Base-by-base conservation (phyloP, 2,329 filamentous ascomycete species). In the Botrytis porri region DNA sequence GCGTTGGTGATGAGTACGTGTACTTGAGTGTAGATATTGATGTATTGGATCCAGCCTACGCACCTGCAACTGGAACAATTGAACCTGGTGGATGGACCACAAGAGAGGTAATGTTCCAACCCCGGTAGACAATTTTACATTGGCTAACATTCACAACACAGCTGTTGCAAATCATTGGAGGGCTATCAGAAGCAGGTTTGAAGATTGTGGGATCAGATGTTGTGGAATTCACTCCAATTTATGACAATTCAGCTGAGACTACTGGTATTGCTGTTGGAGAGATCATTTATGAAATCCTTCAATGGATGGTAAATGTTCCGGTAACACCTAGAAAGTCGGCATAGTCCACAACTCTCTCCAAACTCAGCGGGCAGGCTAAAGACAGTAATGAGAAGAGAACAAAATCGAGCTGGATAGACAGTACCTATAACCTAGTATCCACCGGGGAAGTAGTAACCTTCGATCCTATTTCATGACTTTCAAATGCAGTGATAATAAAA, bases 51-150 rank as follows among this genome's bases (percentile, higher is more conserved):
- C 79, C 79, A 25, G 78, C 79, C 10, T 80, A 76, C 72, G 78
- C 79, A 22, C 78, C 79, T 32, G 79, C 78, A 10, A 81, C 80
- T 22, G 80, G 79, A 4, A 80, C 79, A 0, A 79, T 80, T 62
- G 80, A 80, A 51, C 76, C 80, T 12, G 80, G 80, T 25, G 80
- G 80, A 39, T 81, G 79, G 79, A 79, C 79, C 8, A 80, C 79
- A 32, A 77, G 80, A 77, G 80, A 80, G 70, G 77, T 79, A 62
- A 60, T 66, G 73, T 14, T 37, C 25, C 9, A 20, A 9, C 5
- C 16, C 9, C 32, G 12, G 6, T 6, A 18, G 3, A 6, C 37
- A 9, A 45, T 14, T 51, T 29, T 9, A 25, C 22, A 45, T 12
- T 16, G 64, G 60, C 16, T 59, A 63, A 70, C 32, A 61, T 59